A percentile compares a stretch with the other conserved stretches of the same genome.
Evolutionary conservation across 495 filamentous ascomycete species (phyloP).

Genomic region (Penicillium lividum): DNA sequence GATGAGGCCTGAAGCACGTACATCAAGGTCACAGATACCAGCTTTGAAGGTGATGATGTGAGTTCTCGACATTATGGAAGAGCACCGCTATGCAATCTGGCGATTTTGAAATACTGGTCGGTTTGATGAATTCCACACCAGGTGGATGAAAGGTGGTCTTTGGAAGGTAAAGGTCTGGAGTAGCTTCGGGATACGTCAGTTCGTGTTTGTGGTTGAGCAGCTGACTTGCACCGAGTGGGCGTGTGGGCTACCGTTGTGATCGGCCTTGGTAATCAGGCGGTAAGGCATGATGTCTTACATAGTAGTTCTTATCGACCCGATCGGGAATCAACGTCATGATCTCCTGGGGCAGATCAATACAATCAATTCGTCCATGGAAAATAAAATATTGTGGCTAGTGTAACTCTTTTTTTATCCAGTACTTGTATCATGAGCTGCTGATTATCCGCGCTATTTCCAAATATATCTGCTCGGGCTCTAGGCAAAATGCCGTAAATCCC

Average conservation of each 20-base stretch:
- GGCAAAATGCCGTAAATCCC: slow-evolving; percentile 8
- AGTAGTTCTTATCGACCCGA: not conserved
- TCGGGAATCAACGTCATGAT: slow-evolving; percentile 21
- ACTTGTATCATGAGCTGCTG: too few species aligned
- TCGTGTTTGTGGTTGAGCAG: slow-evolving; percentile 28
- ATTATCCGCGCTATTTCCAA: too few species aligned
- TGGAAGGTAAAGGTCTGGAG: slow-evolving; percentile 15
- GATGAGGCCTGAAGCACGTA: slow-evolving; percentile 46
- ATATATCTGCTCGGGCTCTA: not conserved
- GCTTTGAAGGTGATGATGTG: slow-evolving; percentile 97
- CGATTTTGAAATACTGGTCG: not conserved
- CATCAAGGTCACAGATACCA: slow-evolving; percentile 83
- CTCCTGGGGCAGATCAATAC: not conserved
- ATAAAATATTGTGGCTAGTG: too few species aligned
- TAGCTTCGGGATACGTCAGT: slow-evolving; percentile 45
- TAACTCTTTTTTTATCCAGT: too few species aligned
- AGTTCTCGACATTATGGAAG: slow-evolving; percentile 65
- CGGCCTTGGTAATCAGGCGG: slow-evolving; percentile 23
- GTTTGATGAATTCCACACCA: slow-evolving; percentile 12
- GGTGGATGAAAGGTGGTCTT: slow-evolving; percentile 12
- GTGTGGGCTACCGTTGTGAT: slow-evolving; percentile 20
- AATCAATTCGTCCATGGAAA: too few species aligned
- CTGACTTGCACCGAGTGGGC: slow-evolving; percentile 27
- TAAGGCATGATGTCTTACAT: not conserved
- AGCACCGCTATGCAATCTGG: slow-evolving; percentile 7